Base-by-base conservation (phyloP, 106 monocot genomes). In the Dendrobium officinale region DNA sequence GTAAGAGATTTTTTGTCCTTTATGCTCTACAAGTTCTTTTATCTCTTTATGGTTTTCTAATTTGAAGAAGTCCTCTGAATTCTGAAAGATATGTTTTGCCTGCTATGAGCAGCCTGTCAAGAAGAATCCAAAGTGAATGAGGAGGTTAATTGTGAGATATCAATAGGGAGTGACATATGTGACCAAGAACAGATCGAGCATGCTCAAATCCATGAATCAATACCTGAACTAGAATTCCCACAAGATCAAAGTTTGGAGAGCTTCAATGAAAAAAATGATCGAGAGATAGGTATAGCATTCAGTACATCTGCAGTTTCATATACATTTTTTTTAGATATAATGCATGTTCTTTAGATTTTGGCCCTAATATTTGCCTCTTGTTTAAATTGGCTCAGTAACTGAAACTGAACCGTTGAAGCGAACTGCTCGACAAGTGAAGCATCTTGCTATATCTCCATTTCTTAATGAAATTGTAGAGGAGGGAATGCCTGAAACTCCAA, bases 151-250 rank as follows among this genome's bases (percentile, higher is more conserved):
- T 84, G 81, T 84, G 87, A 87, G 73, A 79, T 92, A 77, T 89
- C 95, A 37, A 92, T 91, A 45, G 92, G 92, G 37, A 92, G 92
- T 86, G 92, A 95, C 77, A 95, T 92, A 55, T 87, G 87, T 72
- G 92, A 90, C 54, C 68, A 91, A 29, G 94, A 94, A 79, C 80
- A 85, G 17, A 75, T 73, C 48, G 82, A 78, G 54, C 79, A 80
- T 17, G 77, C 82, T 67, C 87, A 78, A 7, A n/a, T 80, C n/a
- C 26, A 77, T 55, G 81, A 86, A 54, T 33, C 43, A 8, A 66
- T 49, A 79, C 64, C 74, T 84, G 44, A 80, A 2, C 24, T 70
- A 33, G 15, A 72, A 42, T 61, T 29, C 42, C 49, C 37, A 73
- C 18, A 78, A 40, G 83, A 80, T 67, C 80, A 75, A 61, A 55